Conservation (phyloP, 2,329 filamentous ascomycete genomes). For the Chrysosporium keratinophilum region DNA sequence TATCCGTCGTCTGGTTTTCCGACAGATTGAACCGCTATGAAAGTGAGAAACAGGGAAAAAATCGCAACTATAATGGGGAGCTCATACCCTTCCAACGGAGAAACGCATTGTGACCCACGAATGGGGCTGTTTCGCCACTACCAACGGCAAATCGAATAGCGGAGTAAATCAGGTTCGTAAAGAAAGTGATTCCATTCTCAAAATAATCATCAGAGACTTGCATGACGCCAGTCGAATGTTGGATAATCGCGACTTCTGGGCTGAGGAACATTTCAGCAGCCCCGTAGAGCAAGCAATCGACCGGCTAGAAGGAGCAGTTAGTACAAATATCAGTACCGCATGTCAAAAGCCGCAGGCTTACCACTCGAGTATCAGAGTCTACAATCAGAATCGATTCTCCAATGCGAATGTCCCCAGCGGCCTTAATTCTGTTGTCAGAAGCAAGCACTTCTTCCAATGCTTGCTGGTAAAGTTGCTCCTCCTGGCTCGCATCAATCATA, state of each 20-base stretch:
- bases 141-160: constrained; percentile 61
- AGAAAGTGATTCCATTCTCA: constrained; percentile 67
- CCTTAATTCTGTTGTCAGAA: constrained; percentile 48
- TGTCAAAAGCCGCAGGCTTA: background rate
- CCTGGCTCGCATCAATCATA: constrained; percentile 31
- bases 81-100: constrained; percentile 48
- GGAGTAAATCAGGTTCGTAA: constrained; percentile 67
- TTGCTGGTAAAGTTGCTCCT: constrained; percentile 32
- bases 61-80: background rate
- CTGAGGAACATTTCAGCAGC: constrained; percentile 60
- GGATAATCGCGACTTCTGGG: constrained; percentile 60
- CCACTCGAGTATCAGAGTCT: constrained; percentile 58
- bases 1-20: constrained; percentile 48
- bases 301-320: constrained; percentile 30
- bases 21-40: constrained; percentile 48
- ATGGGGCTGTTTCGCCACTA: constrained; percentile 62
- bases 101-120: constrained; percentile 69
- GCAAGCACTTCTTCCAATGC: constrained; percentile 39
- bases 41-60: background rate
- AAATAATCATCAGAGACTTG: constrained; percentile 63
- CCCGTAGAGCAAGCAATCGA: constrained; percentile 58
- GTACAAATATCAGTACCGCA: background rate
- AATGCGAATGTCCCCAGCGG: constrained; percentile 73
- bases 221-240: constrained; percentile 67
- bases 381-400: constrained; percentile 67